Evolutionary conservation across 1,284 basidiomycete genomes (phyloP).

Genomic region (Omphalotus olearius): DNA sequence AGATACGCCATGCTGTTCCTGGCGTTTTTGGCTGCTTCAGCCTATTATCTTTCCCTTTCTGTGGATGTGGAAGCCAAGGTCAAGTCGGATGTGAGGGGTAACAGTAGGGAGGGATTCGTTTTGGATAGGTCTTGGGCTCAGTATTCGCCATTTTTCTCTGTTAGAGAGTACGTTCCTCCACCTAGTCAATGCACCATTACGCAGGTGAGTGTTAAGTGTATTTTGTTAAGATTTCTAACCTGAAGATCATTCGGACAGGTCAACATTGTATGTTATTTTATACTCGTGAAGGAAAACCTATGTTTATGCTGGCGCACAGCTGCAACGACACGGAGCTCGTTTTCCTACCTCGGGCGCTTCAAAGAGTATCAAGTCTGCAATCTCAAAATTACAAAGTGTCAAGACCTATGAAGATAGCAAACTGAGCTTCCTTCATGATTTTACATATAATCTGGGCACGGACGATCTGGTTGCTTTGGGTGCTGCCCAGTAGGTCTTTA

Average conservation of each 20-base stretch:
- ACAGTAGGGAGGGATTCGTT: background rate
- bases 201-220: constrained; percentile 37
- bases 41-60: no score
- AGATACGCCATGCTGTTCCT: no score
- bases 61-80: no score
- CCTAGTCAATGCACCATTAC: constrained; percentile 49
- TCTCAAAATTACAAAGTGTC: constrained; percentile 50
- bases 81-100: no score
- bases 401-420: constrained; percentile 38
- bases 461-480: constrained; percentile 69
- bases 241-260: constrained; percentile 33
- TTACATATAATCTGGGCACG: constrained; percentile 56
- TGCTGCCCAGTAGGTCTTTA: constrained; percentile 57
- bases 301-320: constrained; percentile 33
- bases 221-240: background rate
- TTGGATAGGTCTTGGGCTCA: constrained; percentile 41
- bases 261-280: constrained; percentile 48
- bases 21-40: no score
- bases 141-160: constrained; percentile 57
- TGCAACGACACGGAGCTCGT: constrained; percentile 84
- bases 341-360: constrained; percentile 63
- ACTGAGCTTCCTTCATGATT: constrained; percentile 59
- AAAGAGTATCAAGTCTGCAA: constrained; percentile 40
- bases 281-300: background rate
- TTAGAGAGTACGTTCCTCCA: constrained; percentile 40